Conservation (phyloP, 169 alveolate genomes). For the Toxoplasma gondii region DNA sequence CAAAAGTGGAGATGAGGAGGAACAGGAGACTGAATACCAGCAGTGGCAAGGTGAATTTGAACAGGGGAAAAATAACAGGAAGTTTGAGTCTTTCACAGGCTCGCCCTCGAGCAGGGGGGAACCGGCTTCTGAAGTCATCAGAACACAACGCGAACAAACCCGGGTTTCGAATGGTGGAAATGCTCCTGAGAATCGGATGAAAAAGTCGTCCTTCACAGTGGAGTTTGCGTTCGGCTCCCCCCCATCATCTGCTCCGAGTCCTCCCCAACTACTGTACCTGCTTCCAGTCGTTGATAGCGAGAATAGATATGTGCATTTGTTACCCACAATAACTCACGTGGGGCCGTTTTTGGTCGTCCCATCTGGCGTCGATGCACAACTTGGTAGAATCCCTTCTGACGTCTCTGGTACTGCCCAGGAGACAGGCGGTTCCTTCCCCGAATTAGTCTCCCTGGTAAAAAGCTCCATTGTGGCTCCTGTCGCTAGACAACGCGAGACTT, state of each 20-base stretch:
- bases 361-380: too few relatives aligned
- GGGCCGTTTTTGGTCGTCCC: too few relatives aligned
- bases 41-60: background rate
- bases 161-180: background rate
- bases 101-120: background rate
- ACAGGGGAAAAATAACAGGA: background rate
- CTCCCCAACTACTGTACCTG: background rate
- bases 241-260: background rate
- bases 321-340: too few relatives aligned
- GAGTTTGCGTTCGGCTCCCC: background rate
- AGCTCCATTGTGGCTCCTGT: too few relatives aligned
- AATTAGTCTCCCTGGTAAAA: too few relatives aligned
- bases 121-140: background rate
- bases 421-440: too few relatives aligned
- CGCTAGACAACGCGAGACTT: too few relatives aligned
- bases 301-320: background rate
- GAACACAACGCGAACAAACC: background rate
- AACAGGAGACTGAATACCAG: background rate
- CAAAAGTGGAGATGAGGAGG: background rate
- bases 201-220: conserved; percentile 4
- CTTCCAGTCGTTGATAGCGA: background rate
- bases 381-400: too few relatives aligned
- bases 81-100: background rate
- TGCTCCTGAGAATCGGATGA: background rate
- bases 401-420: too few relatives aligned